A percentile compares a stretch with the other conserved stretches of the same genome.
Evolutionary conservation across 345 rosid genomes (phyloP).

Genomic region (Eucalyptus albens): DNA sequence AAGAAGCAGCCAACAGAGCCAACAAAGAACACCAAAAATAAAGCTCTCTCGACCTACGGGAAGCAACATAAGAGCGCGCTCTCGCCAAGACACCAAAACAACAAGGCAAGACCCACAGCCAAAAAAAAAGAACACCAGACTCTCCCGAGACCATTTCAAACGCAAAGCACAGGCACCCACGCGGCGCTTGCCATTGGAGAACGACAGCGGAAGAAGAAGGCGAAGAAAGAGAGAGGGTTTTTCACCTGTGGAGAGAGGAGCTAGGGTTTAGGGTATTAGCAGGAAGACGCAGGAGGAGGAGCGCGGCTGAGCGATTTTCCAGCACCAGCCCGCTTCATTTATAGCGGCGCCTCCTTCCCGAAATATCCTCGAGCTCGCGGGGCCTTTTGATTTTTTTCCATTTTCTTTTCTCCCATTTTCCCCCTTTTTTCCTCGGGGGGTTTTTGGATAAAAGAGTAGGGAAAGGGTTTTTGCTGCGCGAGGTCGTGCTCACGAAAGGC

Average conservation of each 20-base stretch:
- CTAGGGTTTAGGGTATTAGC: background rate
- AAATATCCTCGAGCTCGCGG: background rate
- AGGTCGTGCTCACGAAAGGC: background rate
- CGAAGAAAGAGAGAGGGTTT: background rate
- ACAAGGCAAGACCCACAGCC: rapidly evolving
- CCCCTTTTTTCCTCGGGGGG: background rate
- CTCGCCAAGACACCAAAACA: background rate
- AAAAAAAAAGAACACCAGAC: background rate
- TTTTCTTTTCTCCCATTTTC: background rate
- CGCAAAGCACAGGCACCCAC: background rate
- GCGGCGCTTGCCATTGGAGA: rapidly evolving
- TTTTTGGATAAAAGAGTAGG: background rate
- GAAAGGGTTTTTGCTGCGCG: background rate
- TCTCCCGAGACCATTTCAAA: background rate
- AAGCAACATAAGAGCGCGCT: background rate
- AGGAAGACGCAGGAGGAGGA: background rate
- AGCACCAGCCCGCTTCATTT: background rate
- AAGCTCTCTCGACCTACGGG: background rate
- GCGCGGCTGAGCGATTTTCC: background rate
- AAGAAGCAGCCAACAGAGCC: background rate
- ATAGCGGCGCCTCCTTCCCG: background rate
- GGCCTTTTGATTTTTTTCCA: background rate
- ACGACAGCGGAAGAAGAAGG: background rate
- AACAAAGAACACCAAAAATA: background rate
- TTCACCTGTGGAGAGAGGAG: background rate